Evolutionary conservation across 1,284 basidiomycete genomes (phyloP).

Genomic region (Malassezia obtusa): DNA sequence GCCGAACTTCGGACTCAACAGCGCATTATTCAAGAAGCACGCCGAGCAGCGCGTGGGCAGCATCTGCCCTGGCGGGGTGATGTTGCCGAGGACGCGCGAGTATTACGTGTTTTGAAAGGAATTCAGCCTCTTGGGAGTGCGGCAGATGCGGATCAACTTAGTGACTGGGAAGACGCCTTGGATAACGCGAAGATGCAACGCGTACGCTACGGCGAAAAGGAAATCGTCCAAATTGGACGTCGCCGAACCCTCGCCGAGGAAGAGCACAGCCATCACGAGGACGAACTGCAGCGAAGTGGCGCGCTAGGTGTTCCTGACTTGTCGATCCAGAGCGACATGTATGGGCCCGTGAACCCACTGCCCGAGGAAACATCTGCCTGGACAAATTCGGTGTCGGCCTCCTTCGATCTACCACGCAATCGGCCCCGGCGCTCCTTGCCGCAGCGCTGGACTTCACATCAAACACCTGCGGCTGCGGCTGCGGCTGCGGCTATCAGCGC

Average conservation of each 20-base stretch:
- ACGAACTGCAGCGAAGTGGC: constrained; percentile 17
- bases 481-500: constrained; percentile 17
- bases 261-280: constrained; percentile 32
- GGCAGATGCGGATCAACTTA: constrained; percentile 37
- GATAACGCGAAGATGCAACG: constrained; percentile 30
- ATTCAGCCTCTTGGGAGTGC: constrained; percentile 29
- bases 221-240: constrained; percentile 38
- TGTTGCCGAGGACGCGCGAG: constrained; percentile 25
- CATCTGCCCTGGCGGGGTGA: constrained; percentile 26
- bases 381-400: constrained; percentile 1
- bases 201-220: constrained; percentile 32
- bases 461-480: constrained; percentile 13
- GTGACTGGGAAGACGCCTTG: constrained; percentile 36
- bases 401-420: not conserved
- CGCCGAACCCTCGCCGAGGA: constrained; percentile 33
- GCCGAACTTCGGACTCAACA: constrained; percentile 12
- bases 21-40: constrained; percentile 10
- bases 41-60: constrained; percentile 24
- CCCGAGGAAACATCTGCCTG: not conserved
- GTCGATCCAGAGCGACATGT: not conserved
- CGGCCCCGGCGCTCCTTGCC: constrained; percentile 1
- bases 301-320: not conserved
- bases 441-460: constrained; percentile 18
- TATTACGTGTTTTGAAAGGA: constrained; percentile 31
- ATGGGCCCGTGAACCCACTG: not conserved